Percentiles rank a stretch among this genome's conserved stretches.
These are phyloP conservation scores for Beta vulgaris DNA, from an alignment of 148 eudicot genomes.

Conservation along the genomic window DNA sequence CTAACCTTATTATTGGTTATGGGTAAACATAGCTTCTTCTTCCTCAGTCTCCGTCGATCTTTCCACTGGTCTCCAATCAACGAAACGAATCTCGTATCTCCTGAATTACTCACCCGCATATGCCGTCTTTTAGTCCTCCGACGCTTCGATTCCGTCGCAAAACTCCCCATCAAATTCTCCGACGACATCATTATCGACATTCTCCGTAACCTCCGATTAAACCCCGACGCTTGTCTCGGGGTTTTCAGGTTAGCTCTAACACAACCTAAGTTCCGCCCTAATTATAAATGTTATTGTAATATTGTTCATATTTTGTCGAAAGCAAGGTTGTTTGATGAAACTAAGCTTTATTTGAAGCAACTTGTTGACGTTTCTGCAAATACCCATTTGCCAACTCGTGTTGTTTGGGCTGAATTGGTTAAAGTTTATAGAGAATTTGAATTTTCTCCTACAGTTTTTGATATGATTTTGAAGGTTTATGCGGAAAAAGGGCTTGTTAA, in stretches of 20 bases:
- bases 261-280: conserved; percentile 26
- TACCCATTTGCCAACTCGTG: conserved; percentile 4
- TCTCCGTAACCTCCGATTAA: conserved; percentile 38
- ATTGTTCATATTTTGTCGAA: conserved; percentile 63
- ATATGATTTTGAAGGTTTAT: conserved; percentile 60
- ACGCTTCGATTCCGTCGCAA: conserved; percentile 44
- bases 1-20: too few relatives aligned
- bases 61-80: conserved; percentile 29
- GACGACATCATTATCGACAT: conserved; percentile 47
- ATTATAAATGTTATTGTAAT: conserved; percentile 41
- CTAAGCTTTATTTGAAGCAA: conserved; percentile 41
- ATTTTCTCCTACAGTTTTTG: conserved; percentile 67
- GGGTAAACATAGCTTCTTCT: too few relatives aligned
- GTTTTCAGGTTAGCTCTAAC: conserved; percentile 45
- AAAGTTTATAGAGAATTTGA: conserved; percentile 50
- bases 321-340: conserved; percentile 50
- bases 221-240: conserved; percentile 48
- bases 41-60: conserved; percentile 5
- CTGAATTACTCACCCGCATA: conserved; percentile 43
- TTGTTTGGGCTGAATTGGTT: conserved; percentile 53
- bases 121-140: conserved; percentile 54
- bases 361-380: conserved; percentile 38
- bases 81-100: conserved; percentile 30
- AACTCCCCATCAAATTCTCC: conserved; percentile 47
- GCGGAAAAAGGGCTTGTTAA: conserved; percentile 52